These are phyloP conservation scores for Globisporangium parvum DNA, from an alignment of 352 stramenopile genomes.

Conservation along the genomic window DNA sequence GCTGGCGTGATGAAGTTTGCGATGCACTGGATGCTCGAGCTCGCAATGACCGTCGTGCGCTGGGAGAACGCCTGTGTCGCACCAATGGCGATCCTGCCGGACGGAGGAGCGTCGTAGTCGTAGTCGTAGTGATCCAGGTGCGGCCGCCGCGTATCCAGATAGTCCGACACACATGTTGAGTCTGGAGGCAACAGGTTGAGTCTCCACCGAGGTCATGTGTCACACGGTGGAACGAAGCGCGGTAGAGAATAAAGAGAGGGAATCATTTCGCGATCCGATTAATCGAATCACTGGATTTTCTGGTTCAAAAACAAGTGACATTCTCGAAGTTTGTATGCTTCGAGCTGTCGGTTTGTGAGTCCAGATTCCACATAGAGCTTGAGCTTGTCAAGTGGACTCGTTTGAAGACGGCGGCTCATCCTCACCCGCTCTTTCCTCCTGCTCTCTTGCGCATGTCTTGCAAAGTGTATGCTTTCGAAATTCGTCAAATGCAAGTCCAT, in stretches of 20 bases:
- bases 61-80: conserved; percentile 58
- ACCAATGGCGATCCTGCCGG: conserved; percentile 39
- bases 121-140: neutral
- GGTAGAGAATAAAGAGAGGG: too few relatives aligned
- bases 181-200: too few relatives aligned
- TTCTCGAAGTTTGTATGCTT: neutral
- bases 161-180: too few relatives aligned
- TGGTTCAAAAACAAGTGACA: neutral
- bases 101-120: neutral
- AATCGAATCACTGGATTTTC: neutral
- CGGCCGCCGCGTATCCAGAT: too few relatives aligned
- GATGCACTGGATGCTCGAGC: conserved; percentile 72
- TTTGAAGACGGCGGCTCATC: neutral
- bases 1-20: conserved; percentile 52
- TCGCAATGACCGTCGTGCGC: conserved; percentile 63
- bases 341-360: neutral
- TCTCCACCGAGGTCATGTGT: too few relatives aligned
- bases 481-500: too few relatives aligned
- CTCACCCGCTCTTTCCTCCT: neutral
- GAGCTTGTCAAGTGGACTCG: too few relatives aligned
- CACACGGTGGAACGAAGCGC: too few relatives aligned
- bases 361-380: too few relatives aligned
- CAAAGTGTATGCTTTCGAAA: too few relatives aligned
- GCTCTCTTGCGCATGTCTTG: too few relatives aligned
- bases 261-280: neutral